Percentiles rank a stretch among this genome's conserved stretches.
phyloP scores from a whole-genome alignment of 495 filamentous ascomycete species.

The Aspergillus leporis region DNA sequence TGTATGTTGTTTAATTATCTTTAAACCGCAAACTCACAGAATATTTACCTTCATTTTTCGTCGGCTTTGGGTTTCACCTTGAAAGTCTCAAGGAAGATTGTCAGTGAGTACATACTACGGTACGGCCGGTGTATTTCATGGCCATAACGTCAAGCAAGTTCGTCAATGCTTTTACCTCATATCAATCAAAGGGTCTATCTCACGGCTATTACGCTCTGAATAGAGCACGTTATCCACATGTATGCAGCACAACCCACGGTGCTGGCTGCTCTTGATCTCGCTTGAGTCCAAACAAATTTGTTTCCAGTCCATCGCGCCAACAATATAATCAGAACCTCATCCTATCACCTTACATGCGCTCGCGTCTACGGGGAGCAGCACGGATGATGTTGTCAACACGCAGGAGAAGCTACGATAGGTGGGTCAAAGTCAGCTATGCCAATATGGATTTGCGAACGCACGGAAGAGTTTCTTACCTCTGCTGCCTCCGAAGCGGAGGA shows the following conservation, averaged over 20 bases:
- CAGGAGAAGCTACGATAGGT: conserved; percentile 60
- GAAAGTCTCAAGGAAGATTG: too few relatives aligned
- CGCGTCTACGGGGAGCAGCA: conserved; percentile 70
- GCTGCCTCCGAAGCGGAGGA: conserved; percentile 93
- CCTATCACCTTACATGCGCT: conserved; percentile 60
- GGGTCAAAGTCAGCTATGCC: background rate
- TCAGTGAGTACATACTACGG: too few relatives aligned
- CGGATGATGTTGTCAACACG: conserved; percentile 88
- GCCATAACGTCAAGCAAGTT: background rate
- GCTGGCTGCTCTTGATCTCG: background rate
- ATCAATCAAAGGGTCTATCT: conserved; percentile 20
- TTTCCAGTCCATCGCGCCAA: conserved; percentile 14
- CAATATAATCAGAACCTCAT: conserved; percentile 6
- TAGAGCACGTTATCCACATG: conserved; percentile 19
- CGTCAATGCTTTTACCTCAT: conserved; percentile 22
- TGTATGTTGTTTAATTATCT: too few relatives aligned
- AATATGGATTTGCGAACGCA: conserved; percentile 3
- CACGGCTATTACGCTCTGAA: conserved; percentile 22
- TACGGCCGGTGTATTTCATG: background rate
- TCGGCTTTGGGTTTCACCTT: too few relatives aligned
- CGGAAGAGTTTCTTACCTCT: conserved; percentile 62
- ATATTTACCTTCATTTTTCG: too few relatives aligned
- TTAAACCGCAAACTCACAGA: too few relatives aligned
- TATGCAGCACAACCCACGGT: conserved; percentile 9
- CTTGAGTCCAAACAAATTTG: conserved; percentile 9